Evolutionary conservation across 2,329 filamentous ascomycete species (phyloP).

Genomic region (Leptographium wingfieldii): DNA sequence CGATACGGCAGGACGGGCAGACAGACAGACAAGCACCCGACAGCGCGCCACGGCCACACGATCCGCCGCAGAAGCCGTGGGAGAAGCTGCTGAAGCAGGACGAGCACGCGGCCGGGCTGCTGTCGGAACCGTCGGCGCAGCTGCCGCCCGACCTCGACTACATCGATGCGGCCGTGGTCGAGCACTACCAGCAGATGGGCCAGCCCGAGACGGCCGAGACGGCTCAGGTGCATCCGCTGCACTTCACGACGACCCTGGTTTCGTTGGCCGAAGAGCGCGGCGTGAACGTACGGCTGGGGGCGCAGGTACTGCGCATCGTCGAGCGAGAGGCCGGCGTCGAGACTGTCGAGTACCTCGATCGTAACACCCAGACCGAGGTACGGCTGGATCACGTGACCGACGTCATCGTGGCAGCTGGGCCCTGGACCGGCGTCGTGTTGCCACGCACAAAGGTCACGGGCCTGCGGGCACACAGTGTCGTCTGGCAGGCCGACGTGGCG

Average conservation of each 20-base stretch:
- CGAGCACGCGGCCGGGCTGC: slow-evolving; percentile 29
- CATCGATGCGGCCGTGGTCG: slow-evolving; percentile 56
- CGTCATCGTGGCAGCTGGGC: slow-evolving; percentile 42
- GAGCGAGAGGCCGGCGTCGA: slow-evolving; percentile 29
- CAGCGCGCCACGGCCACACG: not conserved
- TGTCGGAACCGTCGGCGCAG: slow-evolving; percentile 36
- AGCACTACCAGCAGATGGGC: slow-evolving; percentile 73
- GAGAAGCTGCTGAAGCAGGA: slow-evolving; percentile 51
- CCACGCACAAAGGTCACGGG: slow-evolving; percentile 45
- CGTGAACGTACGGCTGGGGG: slow-evolving; percentile 52
- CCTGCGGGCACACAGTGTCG: slow-evolving; percentile 51
- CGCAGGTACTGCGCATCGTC: slow-evolving; percentile 54
- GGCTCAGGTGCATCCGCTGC: slow-evolving; percentile 84
- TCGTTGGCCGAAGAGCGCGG: slow-evolving; percentile 59
- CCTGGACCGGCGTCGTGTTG: slow-evolving; percentile 49
- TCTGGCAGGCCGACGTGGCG: slow-evolving; percentile 51
- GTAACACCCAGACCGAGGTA: slow-evolving; percentile 21
- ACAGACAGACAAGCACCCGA: slow-evolving; percentile 12
- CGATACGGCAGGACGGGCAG: slow-evolving; percentile 30
- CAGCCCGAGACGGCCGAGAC: slow-evolving; percentile 55
- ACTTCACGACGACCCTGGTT: slow-evolving; percentile 80
- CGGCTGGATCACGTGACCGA: slow-evolving; percentile 36
- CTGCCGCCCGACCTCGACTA: slow-evolving; percentile 75
- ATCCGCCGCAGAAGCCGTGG: slow-evolving; percentile 32
- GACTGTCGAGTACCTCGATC: slow-evolving; percentile 47